These are phyloP conservation scores for Perilla frutescens DNA, from an alignment of 257 asterid species.

Conservation along the genomic window DNA sequence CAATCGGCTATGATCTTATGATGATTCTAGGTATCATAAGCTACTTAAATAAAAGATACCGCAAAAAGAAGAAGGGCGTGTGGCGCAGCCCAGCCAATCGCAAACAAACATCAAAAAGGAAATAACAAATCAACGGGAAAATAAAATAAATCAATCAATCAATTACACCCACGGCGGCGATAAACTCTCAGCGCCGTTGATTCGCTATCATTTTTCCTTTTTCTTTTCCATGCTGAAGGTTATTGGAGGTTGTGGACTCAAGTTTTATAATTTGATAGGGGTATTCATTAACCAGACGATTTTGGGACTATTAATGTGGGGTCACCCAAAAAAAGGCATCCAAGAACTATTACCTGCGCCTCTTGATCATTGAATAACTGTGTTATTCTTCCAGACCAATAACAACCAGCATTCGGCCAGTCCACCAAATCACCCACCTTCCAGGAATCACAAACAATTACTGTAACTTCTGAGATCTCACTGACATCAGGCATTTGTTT, in stretches of 20 bases:
- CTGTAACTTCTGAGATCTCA: conserved; percentile 50
- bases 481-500: conserved; percentile 41
- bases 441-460: conserved; percentile 60
- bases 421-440: conserved; percentile 84
- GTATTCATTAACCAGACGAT: not conserved
- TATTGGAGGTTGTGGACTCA: not conserved
- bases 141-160: too few species aligned
- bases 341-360: conserved; percentile 61
- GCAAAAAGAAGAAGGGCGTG: too few species aligned
- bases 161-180: too few species aligned
- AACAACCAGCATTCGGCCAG: conserved; percentile 55
- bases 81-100: too few species aligned
- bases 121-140: too few species aligned
- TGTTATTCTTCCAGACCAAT: conserved; percentile 71
- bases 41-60: too few species aligned
- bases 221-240: not conserved
- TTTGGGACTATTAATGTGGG: not conserved
- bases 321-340: not conserved
- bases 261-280: conserved; percentile 8
- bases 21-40: too few species aligned
- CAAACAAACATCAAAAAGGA: too few species aligned
- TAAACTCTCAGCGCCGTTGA: too few species aligned
- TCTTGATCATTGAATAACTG: conserved; percentile 46
- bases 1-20: too few species aligned
- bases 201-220: not conserved